These are phyloP conservation scores for Aphanomyces euteiches DNA, from an alignment of 352 stramenopile species.

Conservation along the genomic window DNA sequence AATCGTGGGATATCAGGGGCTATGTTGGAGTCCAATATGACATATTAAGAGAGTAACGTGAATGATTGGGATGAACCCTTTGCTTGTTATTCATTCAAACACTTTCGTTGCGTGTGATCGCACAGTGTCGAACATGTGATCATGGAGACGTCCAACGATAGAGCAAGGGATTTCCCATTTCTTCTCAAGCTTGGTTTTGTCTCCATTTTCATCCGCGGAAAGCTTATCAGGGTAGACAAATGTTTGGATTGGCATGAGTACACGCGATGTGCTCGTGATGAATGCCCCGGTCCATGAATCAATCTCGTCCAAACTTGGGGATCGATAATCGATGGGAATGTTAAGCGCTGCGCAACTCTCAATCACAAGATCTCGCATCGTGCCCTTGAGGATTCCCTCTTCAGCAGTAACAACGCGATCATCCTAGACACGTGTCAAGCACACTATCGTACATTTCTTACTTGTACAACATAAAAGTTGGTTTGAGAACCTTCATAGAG, in stretches of 20 bases:
- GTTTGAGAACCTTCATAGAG: constrained; percentile 79
- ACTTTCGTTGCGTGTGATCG: constrained; percentile 53
- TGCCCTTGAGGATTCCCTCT: constrained; percentile 72
- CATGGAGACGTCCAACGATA: constrained; percentile 47
- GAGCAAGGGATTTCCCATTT: constrained; percentile 42
- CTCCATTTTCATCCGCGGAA: not conserved
- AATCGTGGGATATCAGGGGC: no score
- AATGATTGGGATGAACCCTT: not conserved
- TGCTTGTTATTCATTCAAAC: constrained; percentile 37
- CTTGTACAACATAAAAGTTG: constrained; percentile 73
- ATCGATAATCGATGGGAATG: constrained; percentile 53
- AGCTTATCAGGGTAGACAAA: constrained; percentile 30
- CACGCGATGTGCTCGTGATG: constrained; percentile 76
- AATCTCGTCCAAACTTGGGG: constrained; percentile 51
- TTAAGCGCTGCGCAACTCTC: constrained; percentile 52
- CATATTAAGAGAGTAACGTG: no score
- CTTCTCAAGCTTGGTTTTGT: constrained; percentile 27
- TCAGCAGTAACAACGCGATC: constrained; percentile 59
- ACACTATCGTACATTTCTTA: not conserved
- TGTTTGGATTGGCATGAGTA: constrained; percentile 47
- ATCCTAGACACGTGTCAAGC: constrained; percentile 17
- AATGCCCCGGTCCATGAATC: constrained; percentile 72
- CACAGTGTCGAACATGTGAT: constrained; percentile 47
- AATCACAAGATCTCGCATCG: constrained; percentile 65
- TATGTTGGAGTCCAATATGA: no score